Base-by-base conservation (phyloP, 768 basidiomycete genomes). In the Pleurotus platypus region DNA sequence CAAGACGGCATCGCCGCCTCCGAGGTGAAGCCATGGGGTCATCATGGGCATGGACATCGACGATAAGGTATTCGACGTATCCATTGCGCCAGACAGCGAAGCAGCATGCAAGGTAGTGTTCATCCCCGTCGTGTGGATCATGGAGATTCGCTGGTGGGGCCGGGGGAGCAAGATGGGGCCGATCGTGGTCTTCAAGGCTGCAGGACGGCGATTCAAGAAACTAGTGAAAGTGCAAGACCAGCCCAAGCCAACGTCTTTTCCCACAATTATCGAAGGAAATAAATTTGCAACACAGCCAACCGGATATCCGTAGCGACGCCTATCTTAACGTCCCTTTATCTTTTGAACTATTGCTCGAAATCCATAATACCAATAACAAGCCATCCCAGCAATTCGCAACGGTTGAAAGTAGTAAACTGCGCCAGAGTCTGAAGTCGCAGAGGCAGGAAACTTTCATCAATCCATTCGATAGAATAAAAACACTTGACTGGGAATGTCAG, bases 21-120 rank as follows among this genome's bases (percentile, higher is more conserved):
- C 77, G 61, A 90, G 87, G 67, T 92, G 90, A 15, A 92, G 70
- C 68, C 79, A 90, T 1, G 87, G 81, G 0, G 72, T 75, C 87
- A 89, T 90, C 75, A 67, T 74, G 37, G 61, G 64, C 35, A 61
- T 63, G 1, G 42, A 16, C 42, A 45, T 45, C 7, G 42, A 45
- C 49, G 60, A 60, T 15, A 26, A 12, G n/a, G 7, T 22, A 22
- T 54, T 62, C 15, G 63, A 56, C 15, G 57, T 46, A 8, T n/a
- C 4, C 20, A 22, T 22, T 5, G 13, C n/a, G 13, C n/a, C n/a
- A 45, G 42, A n/a, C 15, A 42, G 12, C 40, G 40, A 12, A 16
- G 42, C 9, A 2, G 42, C 3, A 45, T 45, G 42, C 20, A 45
- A 4, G 9, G 12, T 4, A n/a, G 11, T 45, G 20, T 0, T 22